These are phyloP conservation scores for Komagataella mondaviorum DNA, from an alignment of 805 yeast species.

Conservation along the genomic window DNA sequence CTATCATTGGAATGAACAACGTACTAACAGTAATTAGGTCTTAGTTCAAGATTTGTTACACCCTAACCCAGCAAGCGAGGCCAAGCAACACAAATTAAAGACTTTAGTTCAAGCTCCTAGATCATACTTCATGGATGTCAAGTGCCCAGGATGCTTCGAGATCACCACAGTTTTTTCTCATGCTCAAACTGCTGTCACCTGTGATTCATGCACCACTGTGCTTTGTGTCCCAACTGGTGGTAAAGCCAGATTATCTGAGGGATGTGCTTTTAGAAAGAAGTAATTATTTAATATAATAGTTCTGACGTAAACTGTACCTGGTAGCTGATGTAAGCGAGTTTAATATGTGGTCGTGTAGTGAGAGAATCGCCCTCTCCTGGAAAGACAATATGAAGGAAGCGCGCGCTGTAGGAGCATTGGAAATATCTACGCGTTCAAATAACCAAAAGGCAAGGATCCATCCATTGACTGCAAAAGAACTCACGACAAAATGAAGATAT, in stretches of 20 bases:
- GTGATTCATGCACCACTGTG: slow-evolving; percentile 97
- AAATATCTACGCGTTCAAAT: not conserved
- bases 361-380: not conserved
- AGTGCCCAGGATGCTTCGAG: slow-evolving; percentile 98
- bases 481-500: not conserved
- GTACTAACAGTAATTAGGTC: slow-evolving; percentile 36
- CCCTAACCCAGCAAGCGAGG: slow-evolving; percentile 97
- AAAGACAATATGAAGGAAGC: not conserved
- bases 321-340: not conserved
- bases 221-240: slow-evolving; percentile 99
- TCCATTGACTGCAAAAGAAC: not conserved
- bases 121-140: slow-evolving; percentile 99
- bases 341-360: not conserved
- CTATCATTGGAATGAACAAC: not conserved
- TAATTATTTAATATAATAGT: slow-evolving; percentile 24
- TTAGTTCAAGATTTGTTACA: slow-evolving; percentile 97
- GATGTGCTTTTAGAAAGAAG: slow-evolving; percentile 99
- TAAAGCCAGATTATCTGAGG: slow-evolving; percentile 98
- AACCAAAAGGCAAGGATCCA: not conserved
- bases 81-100: slow-evolving; percentile 94
- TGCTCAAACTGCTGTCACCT: slow-evolving; percentile 99
- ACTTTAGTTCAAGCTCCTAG: slow-evolving; percentile 95
- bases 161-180: slow-evolving; percentile 99
- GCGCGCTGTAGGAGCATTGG: not conserved
- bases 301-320: not conserved